Percentiles rank a stretch among this genome's conserved stretches.
phyloP scores from a whole-genome alignment of 2,329 filamentous ascomycete genomes.

The Ilyonectria mors-panacis region DNA sequence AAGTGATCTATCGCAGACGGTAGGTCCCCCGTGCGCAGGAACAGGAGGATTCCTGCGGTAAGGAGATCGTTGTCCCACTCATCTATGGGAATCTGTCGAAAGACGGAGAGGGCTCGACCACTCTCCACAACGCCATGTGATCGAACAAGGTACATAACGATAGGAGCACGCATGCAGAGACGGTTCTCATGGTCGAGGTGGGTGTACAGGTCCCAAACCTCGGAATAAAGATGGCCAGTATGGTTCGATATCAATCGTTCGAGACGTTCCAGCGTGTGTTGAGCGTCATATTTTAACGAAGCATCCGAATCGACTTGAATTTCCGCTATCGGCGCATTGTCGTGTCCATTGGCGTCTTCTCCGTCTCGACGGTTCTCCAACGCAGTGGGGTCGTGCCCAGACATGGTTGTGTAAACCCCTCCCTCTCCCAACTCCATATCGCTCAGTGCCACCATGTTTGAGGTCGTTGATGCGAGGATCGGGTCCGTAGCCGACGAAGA shows the following conservation, averaged over 20 bases:
- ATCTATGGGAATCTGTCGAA: conserved; percentile 54
- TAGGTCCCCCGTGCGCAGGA: conserved; percentile 58
- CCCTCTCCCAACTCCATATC: background rate
- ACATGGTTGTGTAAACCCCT: background rate
- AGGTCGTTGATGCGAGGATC: conserved; percentile 10
- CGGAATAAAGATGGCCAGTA: conserved; percentile 53
- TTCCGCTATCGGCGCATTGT: background rate
- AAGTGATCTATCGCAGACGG: conserved; percentile 59
- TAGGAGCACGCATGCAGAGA: conserved; percentile 46
- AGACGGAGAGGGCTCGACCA: conserved; percentile 62
- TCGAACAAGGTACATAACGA: conserved; percentile 60
- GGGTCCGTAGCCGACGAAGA: conserved; percentile 43
- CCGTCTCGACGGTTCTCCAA: background rate
- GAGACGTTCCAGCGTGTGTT: conserved; percentile 16
- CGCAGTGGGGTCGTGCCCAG: background rate
- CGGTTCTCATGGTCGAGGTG: conserved; percentile 53
- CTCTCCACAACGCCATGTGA: conserved; percentile 62
- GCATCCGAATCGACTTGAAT: background rate
- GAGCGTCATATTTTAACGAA: background rate
- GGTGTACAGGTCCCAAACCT: conserved; percentile 61
- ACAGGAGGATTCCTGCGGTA: conserved; percentile 58
- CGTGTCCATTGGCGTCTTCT: background rate
- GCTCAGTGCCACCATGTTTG: background rate
- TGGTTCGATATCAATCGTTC: conserved; percentile 44
- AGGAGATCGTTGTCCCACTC: conserved; percentile 60